Evolutionary conservation across 441 rosid genomes (phyloP), one percentile per base, ranked within the genome.

Genomic region (Euphorbia neoarborescens): DNA sequence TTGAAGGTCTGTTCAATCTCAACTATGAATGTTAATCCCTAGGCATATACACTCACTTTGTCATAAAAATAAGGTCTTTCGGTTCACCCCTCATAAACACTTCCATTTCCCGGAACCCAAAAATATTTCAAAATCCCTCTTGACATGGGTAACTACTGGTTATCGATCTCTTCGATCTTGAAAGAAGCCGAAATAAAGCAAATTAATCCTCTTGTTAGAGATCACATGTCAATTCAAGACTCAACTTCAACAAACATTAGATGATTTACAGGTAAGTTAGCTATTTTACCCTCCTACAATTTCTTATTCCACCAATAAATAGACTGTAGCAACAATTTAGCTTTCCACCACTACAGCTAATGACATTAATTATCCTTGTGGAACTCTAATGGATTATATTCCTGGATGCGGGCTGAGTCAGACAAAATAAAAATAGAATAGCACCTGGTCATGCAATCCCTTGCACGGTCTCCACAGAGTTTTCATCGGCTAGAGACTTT

Each of bases 221-320:
- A 62, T 67, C 7, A 0, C 7, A 70, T 28, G 56, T 62, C 70
- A 53, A n/a, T 22, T 11, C 20, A 30, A 59, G 15, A 5, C 17
- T 10, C 54, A 70, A 60, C 69, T 71, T 50, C 74, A 76, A 72
- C 75, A 71, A 46, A 61, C 70, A 78, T 68, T 57, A 74, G 73
- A 77, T 71, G 74, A 82, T 79, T 62, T 82, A 82, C 84, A 82
- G 42, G 70, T 76, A 68, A 73, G 62, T 70, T 63, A 63, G 73
- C 62, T 71, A 54, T 77, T n/a, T n/a, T 72, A 70, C 59, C 70
- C 82, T 74, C 78, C 51, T n/a, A 72, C 54, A 22, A 32, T 60
- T 58, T 32, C 73, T 48, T 72, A 72, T 68, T 70, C 65, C 81
- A 66, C 77, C 80, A 76, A 71, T 72, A 75, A 72, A 66, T 20